Percentiles rank a stretch among this genome's conserved stretches.
Conservation (phyloP, 345 rosid genomes). For the Alliaria petiolata region DNA sequence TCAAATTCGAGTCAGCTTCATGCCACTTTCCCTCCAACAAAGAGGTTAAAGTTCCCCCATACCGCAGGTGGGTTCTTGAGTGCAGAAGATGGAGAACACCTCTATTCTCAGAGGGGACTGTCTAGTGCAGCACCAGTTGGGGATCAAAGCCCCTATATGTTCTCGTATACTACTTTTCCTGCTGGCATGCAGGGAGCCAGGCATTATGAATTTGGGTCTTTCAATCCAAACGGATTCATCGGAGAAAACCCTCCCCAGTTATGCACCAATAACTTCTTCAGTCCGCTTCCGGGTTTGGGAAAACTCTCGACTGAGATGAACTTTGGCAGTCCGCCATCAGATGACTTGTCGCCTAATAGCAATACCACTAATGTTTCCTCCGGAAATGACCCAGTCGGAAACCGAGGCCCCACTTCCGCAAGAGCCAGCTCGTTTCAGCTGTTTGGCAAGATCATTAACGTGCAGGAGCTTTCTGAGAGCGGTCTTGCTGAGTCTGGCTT, state of each 20-base stretch:
- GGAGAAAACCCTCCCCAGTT: constrained; percentile 43
- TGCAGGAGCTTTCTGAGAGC: constrained; percentile 50
- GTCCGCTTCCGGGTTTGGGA: constrained; percentile 40
- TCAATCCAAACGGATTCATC: constrained; percentile 38
- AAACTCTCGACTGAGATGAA: constrained; percentile 55
- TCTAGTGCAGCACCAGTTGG: constrained; percentile 47
- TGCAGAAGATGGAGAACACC: constrained; percentile 48
- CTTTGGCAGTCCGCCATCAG: constrained; percentile 68
- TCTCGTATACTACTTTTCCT: constrained; percentile 61
- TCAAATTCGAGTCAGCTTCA: constrained; percentile 41
- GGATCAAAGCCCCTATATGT: constrained; percentile 37
- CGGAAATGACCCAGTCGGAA: constrained; percentile 47
- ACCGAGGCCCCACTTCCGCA: constrained; percentile 35
- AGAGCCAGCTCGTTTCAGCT: constrained; percentile 56
- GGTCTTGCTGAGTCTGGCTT: constrained; percentile 38
- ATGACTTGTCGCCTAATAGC: constrained; percentile 66
- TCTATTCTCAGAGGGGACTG: constrained; percentile 43
- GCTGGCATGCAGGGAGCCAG: constrained; percentile 99
- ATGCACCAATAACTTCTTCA: constrained; percentile 37
- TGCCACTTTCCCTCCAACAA: constrained; percentile 46
- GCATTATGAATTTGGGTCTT: constrained; percentile 56
- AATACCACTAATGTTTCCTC: constrained; percentile 57
- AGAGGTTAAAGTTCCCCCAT: constrained; percentile 50
- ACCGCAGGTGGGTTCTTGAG: constrained; percentile 34
- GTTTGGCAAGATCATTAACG: constrained; percentile 72